phyloP scores from a whole-genome alignment of 192 early-diverging fungal genomes.

The Podila clonocystis region DNA sequence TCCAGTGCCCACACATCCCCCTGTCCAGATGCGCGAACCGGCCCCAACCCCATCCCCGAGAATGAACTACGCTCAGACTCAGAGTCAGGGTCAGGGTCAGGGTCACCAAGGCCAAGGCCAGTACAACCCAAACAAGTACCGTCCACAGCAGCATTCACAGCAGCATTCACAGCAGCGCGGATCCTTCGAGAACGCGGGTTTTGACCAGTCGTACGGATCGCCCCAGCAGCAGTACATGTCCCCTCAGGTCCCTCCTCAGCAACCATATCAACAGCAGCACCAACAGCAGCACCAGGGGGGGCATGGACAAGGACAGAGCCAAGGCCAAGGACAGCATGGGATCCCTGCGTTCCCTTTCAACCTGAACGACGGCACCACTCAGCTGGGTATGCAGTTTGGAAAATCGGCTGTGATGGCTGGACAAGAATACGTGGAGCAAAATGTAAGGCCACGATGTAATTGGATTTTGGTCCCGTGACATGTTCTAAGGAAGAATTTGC shows the following conservation, averaged over 20 bases:
- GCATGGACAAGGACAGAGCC: neutral
- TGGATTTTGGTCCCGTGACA: neutral
- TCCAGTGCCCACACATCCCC: conserved; percentile 69
- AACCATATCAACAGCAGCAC: conserved; percentile 25
- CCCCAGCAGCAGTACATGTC: conserved; percentile 39
- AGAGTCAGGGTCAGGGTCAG: conserved; percentile 20
- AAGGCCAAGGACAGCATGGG: conserved; percentile 12
- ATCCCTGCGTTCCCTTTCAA: conserved; percentile 59
- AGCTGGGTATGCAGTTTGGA: conserved; percentile 97
- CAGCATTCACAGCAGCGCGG: conserved; percentile 12
- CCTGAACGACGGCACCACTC: conserved; percentile 78
- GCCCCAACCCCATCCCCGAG: conserved; percentile 56
- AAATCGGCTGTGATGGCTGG: conserved; percentile 83
- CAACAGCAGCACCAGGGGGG: conserved; percentile 19
- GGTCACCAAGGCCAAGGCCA: neutral
- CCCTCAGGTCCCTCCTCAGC: conserved; percentile 31
- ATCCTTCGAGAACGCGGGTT: conserved; percentile 12
- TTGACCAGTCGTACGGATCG: conserved; percentile 40
- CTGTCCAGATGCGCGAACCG: conserved; percentile 62
- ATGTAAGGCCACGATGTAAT: conserved; percentile 64
- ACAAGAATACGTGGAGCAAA: conserved; percentile 89
- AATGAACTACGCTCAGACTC: conserved; percentile 44
- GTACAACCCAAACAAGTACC: conserved; percentile 35
- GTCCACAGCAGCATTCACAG: conserved; percentile 36
- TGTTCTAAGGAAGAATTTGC: neutral